Base-by-base conservation (phyloP, 2,329 filamentous ascomycete genomes). In the Epichloe uncinata region DNA sequence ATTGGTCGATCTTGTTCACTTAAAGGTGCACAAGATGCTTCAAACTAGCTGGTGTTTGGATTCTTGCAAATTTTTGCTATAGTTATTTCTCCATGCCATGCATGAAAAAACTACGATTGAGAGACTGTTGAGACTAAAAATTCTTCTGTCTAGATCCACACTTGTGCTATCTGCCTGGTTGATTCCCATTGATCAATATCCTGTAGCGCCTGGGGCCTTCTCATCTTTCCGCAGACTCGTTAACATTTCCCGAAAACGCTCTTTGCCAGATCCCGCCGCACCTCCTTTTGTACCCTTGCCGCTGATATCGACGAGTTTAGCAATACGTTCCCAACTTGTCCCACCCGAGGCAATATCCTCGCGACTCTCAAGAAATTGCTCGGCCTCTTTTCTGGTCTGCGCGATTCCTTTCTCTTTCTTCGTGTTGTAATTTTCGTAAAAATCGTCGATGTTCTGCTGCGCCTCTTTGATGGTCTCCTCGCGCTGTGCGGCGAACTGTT, bases 361-460 rank as follows among this genome's bases (percentile, higher is more conserved):
- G 53, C 90, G 81, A 67, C 75, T 89, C 49, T 79, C 83, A 44
- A 97, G 72, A 69, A 97, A 98, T 63, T 95, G 82, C 62, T 97
- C 91, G 7, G 91, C 93, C 60, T 98, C 93, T 66, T 86, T 85
- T 61, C 84, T 81, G 50, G 91, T 93, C 73, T 95, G 87, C 20
- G 84, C 76, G 57, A 96, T 84, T 52, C 79, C 81, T 78, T 97
- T 97, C 67, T 98, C 93, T 67, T 93, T 91, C 73, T 96, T 95
- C 68, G 85, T 83, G 74, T 97, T 97, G 75, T 98, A 98, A 70
- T 95, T 96, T 64, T 96, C 90, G 75, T 98, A 98, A 72, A 97
- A 98, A 66, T 96, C 93, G 66, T 98, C 93, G 56, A 98, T 95
- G 67, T 94, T 93, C 65, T 90, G 79, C 63, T 89, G 88, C 11